These are phyloP conservation scores for Rauvolfia tetraphylla DNA, from an alignment of 257 asterid species.

Conservation along the genomic window DNA sequence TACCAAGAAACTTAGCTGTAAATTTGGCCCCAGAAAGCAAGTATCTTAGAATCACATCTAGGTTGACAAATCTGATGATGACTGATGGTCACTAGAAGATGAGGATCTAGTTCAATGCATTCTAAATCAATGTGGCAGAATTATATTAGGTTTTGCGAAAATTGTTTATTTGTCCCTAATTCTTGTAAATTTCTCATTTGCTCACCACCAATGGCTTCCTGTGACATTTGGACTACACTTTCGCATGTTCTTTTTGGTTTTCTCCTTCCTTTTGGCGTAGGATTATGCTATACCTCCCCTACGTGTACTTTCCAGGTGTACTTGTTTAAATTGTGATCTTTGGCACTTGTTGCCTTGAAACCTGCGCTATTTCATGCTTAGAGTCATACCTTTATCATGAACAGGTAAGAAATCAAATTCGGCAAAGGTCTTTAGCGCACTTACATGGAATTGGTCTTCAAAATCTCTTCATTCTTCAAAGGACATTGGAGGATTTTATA, in stretches of 20 bases:
- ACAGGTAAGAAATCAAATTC: slow-evolving; percentile 71
- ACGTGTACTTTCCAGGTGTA: background rate
- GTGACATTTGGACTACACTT: background rate
- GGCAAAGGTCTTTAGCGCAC: slow-evolving; percentile 62
- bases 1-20: too few relatives aligned
- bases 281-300: too few relatives aligned
- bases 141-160: too few relatives aligned
- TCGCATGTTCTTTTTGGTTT: background rate
- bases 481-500: slow-evolving; percentile 33
- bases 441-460: slow-evolving; percentile 74
- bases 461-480: slow-evolving; percentile 49
- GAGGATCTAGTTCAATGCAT: too few relatives aligned
- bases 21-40: too few relatives aligned
- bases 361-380: background rate
- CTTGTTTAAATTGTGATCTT: background rate
- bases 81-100: too few relatives aligned
- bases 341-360: background rate
- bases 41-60: too few relatives aligned
- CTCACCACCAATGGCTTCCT: background rate
- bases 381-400: slow-evolving; percentile 2
- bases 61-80: too few relatives aligned
- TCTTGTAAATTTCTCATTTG: background rate
- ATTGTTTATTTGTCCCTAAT: background rate
- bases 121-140: too few relatives aligned
- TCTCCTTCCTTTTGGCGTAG: background rate